Evolutionary conservation across 257 asterid genomes (phyloP).

Genomic region (Lycium barbarum): DNA sequence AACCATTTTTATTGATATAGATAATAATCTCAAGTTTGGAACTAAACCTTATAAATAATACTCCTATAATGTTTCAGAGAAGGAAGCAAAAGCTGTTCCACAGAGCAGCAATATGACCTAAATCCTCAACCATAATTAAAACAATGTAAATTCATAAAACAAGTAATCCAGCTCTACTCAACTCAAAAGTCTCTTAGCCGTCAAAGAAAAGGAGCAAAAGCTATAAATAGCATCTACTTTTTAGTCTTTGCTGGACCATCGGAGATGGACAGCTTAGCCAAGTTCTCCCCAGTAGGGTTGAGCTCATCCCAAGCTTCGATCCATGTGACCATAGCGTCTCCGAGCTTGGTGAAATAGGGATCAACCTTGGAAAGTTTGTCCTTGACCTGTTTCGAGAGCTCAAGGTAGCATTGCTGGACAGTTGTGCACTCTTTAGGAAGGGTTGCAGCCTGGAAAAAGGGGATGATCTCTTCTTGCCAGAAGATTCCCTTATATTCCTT

Average conservation of each 20-base stretch:
- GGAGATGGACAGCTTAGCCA: slow-evolving; percentile 43
- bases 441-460: slow-evolving; percentile 61
- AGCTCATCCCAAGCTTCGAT: slow-evolving; percentile 92
- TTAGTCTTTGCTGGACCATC: slow-evolving; percentile 40
- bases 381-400: slow-evolving; percentile 74
- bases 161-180: slow-evolving; percentile 13
- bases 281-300: slow-evolving; percentile 57
- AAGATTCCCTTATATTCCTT: slow-evolving; percentile 84
- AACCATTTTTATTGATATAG: slow-evolving; percentile 20
- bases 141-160: background rate
- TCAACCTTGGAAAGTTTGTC: slow-evolving; percentile 55
- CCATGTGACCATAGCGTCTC: slow-evolving; percentile 88
- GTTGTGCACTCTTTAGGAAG: slow-evolving; percentile 69
- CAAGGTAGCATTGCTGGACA: slow-evolving; percentile 73
- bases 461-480: slow-evolving; percentile 85
- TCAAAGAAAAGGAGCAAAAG: slow-evolving; percentile 3
- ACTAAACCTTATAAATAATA: background rate
- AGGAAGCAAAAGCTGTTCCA: slow-evolving; percentile 14
- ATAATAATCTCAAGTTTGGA: slow-evolving; percentile 15
- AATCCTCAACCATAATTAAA: background rate
- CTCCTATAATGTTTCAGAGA: slow-evolving; percentile 12
- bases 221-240: slow-evolving; percentile 42
- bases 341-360: slow-evolving; percentile 72
- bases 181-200: background rate
- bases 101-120: slow-evolving; percentile 6